Conservation (phyloP, 1,139 yeast genomes). For the Suhomyces panamericanus region DNA sequence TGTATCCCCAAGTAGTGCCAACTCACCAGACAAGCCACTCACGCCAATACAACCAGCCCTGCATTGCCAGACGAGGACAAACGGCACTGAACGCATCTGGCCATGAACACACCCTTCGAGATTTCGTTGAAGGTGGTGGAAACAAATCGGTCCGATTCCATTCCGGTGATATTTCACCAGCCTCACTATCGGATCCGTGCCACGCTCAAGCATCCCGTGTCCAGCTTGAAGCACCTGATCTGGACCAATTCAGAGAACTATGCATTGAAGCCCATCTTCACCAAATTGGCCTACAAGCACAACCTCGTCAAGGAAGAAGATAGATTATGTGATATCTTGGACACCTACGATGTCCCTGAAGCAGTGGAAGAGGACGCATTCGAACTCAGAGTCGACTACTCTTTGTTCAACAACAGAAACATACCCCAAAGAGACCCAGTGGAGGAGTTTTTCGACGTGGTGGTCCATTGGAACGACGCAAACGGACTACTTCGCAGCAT, state of each 20-base stretch:
- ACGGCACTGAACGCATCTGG: not conserved
- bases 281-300: slow-evolving; percentile 18
- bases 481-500: slow-evolving; percentile 4
- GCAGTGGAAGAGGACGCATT: slow-evolving; percentile 13
- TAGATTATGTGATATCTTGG: slow-evolving; percentile 20
- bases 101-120: slow-evolving; percentile 29
- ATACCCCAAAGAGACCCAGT: slow-evolving; percentile 28
- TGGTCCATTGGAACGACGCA: slow-evolving; percentile 20
- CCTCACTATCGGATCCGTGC: slow-evolving; percentile 16
- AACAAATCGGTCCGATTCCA: slow-evolving; percentile 4
- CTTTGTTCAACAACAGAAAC: slow-evolving; percentile 18
- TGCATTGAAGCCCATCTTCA: slow-evolving; percentile 26
- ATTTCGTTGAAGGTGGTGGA: slow-evolving; percentile 19
- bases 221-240: slow-evolving; percentile 28
- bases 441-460: slow-evolving; percentile 26
- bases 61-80: too few species aligned
- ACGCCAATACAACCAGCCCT: too few species aligned
- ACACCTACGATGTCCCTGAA: slow-evolving; percentile 12
- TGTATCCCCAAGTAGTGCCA: not conserved
- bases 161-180: not conserved
- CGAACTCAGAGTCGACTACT: slow-evolving; percentile 26
- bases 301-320: slow-evolving; percentile 13
- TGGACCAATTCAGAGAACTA: slow-evolving; percentile 30
- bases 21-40: too few species aligned
- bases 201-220: slow-evolving; percentile 24